Evolutionary conservation across 2,329 filamentous ascomycete species (phyloP).

Genomic region (Zopfia rhizophila): DNA sequence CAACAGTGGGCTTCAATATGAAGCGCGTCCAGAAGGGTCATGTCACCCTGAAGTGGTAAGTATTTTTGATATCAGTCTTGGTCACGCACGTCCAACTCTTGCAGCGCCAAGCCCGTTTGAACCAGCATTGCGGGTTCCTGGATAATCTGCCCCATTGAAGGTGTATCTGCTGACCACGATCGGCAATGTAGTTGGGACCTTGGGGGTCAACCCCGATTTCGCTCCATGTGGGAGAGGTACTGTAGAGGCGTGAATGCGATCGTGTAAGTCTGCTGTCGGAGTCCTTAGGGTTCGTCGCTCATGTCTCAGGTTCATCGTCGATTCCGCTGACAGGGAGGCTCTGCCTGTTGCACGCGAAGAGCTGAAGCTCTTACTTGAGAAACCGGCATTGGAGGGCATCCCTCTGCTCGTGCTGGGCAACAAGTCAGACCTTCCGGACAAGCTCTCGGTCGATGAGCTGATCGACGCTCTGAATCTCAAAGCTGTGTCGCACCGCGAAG

Average conservation of each 20-base stretch:
- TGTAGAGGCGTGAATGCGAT: conserved; percentile 98
- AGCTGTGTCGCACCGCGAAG: conserved; percentile 87
- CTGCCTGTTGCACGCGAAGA: conserved; percentile 90
- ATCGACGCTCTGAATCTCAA: conserved; percentile 94
- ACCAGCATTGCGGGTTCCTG: conserved; percentile 42
- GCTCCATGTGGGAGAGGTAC: conserved; percentile 99
- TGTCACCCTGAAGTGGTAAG: conserved; percentile 93
- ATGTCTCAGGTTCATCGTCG: conserved; percentile 82
- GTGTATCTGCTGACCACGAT: conserved; percentile 49
- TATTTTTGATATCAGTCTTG: conserved; percentile 40
- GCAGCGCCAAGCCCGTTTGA: conserved; percentile 47
- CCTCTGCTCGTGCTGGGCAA: conserved; percentile 94
- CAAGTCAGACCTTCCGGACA: conserved; percentile 94
- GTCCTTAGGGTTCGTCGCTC: conserved; percentile 31
- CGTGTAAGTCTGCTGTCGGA: conserved; percentile 66
- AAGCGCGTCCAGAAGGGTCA: conserved; percentile 97
- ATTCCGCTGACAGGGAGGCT: conserved; percentile 85
- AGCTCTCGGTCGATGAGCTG: conserved; percentile 91
- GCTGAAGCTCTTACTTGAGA: conserved; percentile 86
- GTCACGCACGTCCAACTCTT: conserved; percentile 50
- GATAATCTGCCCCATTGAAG: conserved; percentile 39
- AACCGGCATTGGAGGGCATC: conserved; percentile 86
- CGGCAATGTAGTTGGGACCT: conserved; percentile 80
- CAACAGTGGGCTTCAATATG: conserved; percentile 99
- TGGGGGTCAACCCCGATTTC: conserved; percentile 94